These are phyloP conservation scores for Fonsecaea multimorphosa DNA, from an alignment of 2,329 filamentous ascomycete species.

Conservation along the genomic window DNA sequence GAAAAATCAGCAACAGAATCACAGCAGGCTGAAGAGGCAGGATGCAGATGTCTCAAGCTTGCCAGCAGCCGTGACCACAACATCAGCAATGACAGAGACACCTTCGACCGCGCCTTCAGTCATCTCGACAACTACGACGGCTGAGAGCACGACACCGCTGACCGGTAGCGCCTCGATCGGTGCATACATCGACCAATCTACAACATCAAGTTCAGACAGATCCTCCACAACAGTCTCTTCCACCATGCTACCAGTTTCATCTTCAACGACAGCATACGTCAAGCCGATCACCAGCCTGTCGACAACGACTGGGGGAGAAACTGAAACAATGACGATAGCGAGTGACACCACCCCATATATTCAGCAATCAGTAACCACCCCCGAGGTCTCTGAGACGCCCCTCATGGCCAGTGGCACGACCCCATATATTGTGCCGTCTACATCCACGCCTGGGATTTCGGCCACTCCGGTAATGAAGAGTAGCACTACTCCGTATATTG, in stretches of 20 bases:
- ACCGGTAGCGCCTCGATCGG: background rate
- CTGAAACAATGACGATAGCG: background rate
- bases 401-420: background rate
- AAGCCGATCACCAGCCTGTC: background rate
- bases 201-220: background rate
- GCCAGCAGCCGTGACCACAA: background rate
- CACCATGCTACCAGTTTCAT: background rate
- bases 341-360: background rate
- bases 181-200: background rate
- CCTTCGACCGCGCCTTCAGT: too few species aligned
- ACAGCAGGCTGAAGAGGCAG: conserved; percentile 8
- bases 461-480: background rate
- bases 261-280: background rate
- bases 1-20: conserved; percentile 6
- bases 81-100: too few species aligned
- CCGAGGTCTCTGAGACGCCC: background rate
- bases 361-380: background rate
- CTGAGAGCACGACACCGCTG: background rate
- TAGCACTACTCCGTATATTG: background rate
- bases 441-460: background rate
- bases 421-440: background rate
- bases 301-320: background rate
- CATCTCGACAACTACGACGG: background rate
- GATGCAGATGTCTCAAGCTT: background rate
- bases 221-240: background rate